Base-by-base conservation (phyloP, 345 rosid genomes). In the Populus ilicifolia region DNA sequence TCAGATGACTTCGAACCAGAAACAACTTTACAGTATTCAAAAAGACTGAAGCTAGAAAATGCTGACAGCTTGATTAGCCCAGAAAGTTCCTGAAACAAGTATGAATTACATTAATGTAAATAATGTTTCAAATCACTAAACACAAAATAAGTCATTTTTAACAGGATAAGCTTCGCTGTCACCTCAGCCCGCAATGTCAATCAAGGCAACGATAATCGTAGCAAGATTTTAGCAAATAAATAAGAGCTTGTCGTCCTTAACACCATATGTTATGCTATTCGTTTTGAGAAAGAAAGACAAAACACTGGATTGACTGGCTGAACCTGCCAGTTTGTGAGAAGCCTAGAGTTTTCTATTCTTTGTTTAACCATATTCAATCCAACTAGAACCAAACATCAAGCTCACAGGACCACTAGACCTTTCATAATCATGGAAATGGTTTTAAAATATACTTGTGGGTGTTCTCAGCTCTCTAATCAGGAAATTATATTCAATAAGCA, bases 11-110 rank as follows among this genome's bases (percentile, higher is more conserved):
- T 96, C 18, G 98, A 90, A 84, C 95, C 93, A 77, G 92, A 82
- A 74, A 96, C 97, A 88, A 88, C 97, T 88, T 96, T 96, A 64
- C 89, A 98, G 83, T 94, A 96, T 80, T 96, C 98, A 87, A 88
- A 96, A 74, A 96, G 84, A 88, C 97, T 96, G 86, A 93, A 96
- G 87, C 97, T 96, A 71, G 97, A 92, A 85, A 85, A 90, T 71
- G 92, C 92, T 75, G 99, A 89, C 69, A 96, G 72, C 84, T 93
- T 96, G 75, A 93, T 93, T 83, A 92, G 88, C 87, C 95, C 97
- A 23, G 98, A 93, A 81, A 96, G 98, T 82, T 96, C 98, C 98
- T 96, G 90, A 83, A 69, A 79, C 50, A 76, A 25, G 33, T 27
- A 80, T 21, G 71, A 48, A 75, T 67, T 71, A 30, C 21, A 76